phyloP scores from a whole-genome alignment of 805 yeast species.

The Candida cerambycidarum region DNA sequence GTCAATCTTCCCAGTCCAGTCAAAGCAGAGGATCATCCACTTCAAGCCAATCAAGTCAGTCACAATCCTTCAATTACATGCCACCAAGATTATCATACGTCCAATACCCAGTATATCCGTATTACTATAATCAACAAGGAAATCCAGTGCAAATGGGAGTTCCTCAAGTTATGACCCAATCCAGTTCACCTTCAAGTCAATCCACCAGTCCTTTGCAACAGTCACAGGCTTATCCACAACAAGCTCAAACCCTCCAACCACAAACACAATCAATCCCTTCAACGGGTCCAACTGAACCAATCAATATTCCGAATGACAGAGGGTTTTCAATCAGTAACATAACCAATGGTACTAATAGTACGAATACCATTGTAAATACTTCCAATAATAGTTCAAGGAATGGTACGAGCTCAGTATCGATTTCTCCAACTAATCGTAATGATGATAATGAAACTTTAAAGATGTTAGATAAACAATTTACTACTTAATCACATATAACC shows the following conservation, averaged over 20 bases:
- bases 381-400: background rate
- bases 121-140: conserved; percentile 1
- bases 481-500: too few relatives aligned
- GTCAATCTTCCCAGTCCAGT: background rate
- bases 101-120: conserved; percentile 4
- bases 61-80: conserved; percentile 2
- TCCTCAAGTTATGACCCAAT: background rate
- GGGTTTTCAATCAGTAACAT: conserved; percentile 3
- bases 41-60: conserved; percentile 4
- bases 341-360: background rate
- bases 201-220: conserved; percentile 1
- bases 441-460: conserved; percentile 17
- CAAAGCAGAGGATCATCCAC: conserved; percentile 4
- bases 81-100: conserved; percentile 2
- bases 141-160: background rate
- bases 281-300: background rate
- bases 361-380: background rate
- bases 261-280: background rate
- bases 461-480: conserved; percentile 21
- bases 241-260: background rate
- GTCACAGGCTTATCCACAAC: background rate
- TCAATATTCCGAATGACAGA: conserved; percentile 4
- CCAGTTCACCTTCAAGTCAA: background rate
- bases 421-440: conserved; percentile 10
- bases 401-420: conserved; percentile 1